Conservation (phyloP, 2,329 filamentous ascomycete genomes). For the Clarireedia monteithiana region DNA sequence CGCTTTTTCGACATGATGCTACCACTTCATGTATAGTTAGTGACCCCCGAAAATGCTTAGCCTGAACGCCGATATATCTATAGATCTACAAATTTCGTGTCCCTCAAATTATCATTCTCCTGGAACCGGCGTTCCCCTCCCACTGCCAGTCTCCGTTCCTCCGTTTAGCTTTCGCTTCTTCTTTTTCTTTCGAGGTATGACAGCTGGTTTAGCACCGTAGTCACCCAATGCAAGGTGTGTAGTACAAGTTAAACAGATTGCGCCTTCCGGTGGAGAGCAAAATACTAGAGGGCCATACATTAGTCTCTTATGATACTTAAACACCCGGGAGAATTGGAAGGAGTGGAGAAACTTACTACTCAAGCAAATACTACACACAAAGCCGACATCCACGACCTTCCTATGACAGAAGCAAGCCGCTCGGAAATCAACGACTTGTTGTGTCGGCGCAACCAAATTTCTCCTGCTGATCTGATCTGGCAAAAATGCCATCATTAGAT, state of each 20-base stretch:
- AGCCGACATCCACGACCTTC: slow-evolving; percentile 82
- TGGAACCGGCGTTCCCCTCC: slow-evolving; percentile 50
- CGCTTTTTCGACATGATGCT: no score
- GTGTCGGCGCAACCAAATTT: slow-evolving; percentile 68
- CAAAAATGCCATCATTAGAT: slow-evolving; percentile 91
- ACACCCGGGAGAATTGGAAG: not conserved
- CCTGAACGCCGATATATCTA: not conserved
- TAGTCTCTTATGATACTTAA: not conserved
- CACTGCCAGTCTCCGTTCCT: slow-evolving; percentile 48
- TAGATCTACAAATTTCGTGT: not conserved
- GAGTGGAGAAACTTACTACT: slow-evolving; percentile 49
- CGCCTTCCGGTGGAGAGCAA: slow-evolving; percentile 56
- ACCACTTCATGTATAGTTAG: no score
- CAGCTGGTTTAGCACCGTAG: slow-evolving; percentile 70
- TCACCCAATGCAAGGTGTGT: slow-evolving; percentile 68
- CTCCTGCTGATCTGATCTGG: slow-evolving; percentile 58
- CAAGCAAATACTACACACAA: slow-evolving; percentile 91
- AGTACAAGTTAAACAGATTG: slow-evolving; percentile 75
- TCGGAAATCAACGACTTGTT: slow-evolving; percentile 86
- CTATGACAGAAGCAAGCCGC: slow-evolving; percentile 98
- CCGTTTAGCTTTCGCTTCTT: slow-evolving; percentile 63
- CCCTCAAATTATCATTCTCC: slow-evolving; percentile 16
- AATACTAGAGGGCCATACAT: slow-evolving; percentile 45
- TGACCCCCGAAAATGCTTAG: no score
- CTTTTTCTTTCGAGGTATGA: slow-evolving; percentile 63